Evolutionary conservation across 768 basidiomycete species (phyloP), one percentile per base, ranked within the genome.

Genomic region (Hirschioporus abietinus): DNA sequence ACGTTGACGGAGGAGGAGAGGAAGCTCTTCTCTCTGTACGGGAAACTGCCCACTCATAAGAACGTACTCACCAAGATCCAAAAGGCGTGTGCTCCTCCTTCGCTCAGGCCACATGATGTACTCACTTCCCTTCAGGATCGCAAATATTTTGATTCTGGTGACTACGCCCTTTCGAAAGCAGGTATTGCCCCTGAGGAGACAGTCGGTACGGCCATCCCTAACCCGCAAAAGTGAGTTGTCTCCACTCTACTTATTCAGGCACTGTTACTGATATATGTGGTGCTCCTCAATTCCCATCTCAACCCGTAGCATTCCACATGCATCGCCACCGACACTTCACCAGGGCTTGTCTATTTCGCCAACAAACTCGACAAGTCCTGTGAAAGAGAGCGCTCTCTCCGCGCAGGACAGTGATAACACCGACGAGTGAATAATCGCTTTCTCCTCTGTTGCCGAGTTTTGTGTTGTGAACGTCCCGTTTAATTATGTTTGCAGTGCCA

Each of bases 121-220:
- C 65, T 42, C 65, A 52, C 68, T 58, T 59, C 67, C 64, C 27
- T 64, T 42, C 71, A 98, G 96, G 96, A 99, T 75, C 92, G 97
- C 73, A 99, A 99, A 79, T 99, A 95, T 81, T 99, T 99, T 77
- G 97, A 99, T 79, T 99, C 96, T 66, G 97, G 97, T 66, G 97
- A 99, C 77, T 99, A 99, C 74, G 96, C 96, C 34, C 83, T 99
- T 70, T 95, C 94, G 63, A 98, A 99, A 78, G 97, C 97, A 1
- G 92, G 97, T 27, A 89, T 91, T 61, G 84, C 90, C n/a, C 89
- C 93, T 62, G 92, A 93, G 76, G 92, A 84, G 69, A 84, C 87
- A 1, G 94, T 98, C 65, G 97, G 97, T 30, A 99, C 96, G 9
- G 93, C 95, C 36, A 98, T 98, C 70, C 96, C 97, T n/a, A 95